Percentiles rank a stretch among this genome's conserved stretches.
These are phyloP conservation scores for Stygiomarasmius scandens DNA, from an alignment of 1,284 basidiomycete genomes.

Conservation along the genomic window DNA sequence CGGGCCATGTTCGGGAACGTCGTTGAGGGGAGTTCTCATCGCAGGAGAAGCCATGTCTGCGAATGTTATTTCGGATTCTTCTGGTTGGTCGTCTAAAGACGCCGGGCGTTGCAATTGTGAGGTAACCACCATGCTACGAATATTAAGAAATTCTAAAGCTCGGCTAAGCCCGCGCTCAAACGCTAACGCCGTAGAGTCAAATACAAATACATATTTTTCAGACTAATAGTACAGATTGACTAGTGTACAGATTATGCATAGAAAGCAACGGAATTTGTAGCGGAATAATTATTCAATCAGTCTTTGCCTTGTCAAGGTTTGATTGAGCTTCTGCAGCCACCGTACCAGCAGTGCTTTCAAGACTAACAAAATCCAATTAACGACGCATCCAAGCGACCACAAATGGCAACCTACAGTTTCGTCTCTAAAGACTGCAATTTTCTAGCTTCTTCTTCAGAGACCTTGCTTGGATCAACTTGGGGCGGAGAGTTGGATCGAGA, in stretches of 20 bases:
- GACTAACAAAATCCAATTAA: background rate
- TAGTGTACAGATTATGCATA: background rate
- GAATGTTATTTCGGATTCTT: background rate
- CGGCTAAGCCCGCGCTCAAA: slow-evolving; percentile 3
- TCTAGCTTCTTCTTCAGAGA: slow-evolving; percentile 8
- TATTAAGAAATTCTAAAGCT: background rate
- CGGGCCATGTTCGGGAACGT: slow-evolving; percentile 44
- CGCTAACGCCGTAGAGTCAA: no score
- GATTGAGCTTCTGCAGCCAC: slow-evolving; percentile 15
- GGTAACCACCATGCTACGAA: background rate
- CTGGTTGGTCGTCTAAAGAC: background rate
- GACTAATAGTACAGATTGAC: background rate
- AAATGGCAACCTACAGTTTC: slow-evolving; percentile 10
- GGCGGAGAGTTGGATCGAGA: slow-evolving; percentile 15
- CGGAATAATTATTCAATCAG: background rate
- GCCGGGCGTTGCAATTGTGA: background rate
- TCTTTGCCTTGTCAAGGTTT: slow-evolving; percentile 3
- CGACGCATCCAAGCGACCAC: background rate
- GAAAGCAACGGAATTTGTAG: background rate
- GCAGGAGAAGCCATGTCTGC: background rate
- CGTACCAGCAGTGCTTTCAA: slow-evolving; percentile 15
- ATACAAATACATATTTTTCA: no score
- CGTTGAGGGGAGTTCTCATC: slow-evolving; percentile 31
- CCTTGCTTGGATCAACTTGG: slow-evolving; percentile 6
- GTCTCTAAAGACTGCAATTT: slow-evolving; percentile 14